Conservation (phyloP, 352 stramenopile species). For the Pythium vanterpoolii region DNA sequence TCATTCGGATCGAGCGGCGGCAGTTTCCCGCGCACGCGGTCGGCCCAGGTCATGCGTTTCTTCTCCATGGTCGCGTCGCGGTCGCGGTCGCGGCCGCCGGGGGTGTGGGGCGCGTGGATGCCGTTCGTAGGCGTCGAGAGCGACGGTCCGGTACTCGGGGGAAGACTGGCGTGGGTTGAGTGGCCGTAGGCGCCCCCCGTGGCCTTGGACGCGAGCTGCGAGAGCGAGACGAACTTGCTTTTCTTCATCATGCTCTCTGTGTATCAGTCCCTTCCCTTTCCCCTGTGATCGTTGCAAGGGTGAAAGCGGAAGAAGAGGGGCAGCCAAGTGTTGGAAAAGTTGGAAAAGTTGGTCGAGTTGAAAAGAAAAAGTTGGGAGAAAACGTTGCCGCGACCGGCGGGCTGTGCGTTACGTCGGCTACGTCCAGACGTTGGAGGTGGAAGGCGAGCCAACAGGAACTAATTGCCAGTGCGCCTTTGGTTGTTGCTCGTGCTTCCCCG, state of each 20-base stretch:
- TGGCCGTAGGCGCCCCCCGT: slow-evolving; percentile 31
- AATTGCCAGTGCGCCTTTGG: too few relatives aligned
- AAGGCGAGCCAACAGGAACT: not conserved
- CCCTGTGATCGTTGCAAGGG: too few relatives aligned
- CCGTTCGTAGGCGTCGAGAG: not conserved
- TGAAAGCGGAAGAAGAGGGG: not conserved
- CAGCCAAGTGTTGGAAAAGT: not conserved
- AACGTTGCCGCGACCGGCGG: not conserved
- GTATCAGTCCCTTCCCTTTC: not conserved
- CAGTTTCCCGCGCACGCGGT: slow-evolving; percentile 80
- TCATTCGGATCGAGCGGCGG: slow-evolving; percentile 71
- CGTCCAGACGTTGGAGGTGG: not conserved
- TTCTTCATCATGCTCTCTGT: slow-evolving; percentile 67
- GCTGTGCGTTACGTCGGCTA: not conserved
- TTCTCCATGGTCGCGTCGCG: slow-evolving; percentile 13
- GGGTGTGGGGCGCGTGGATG: not conserved
- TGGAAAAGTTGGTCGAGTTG: too few relatives aligned
- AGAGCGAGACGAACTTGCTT: slow-evolving; percentile 59
- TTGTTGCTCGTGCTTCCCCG: too few relatives aligned
- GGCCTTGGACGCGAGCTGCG: slow-evolving; percentile 38
- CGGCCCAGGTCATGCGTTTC: slow-evolving; percentile 54
- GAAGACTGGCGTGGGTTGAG: slow-evolving; percentile 7
- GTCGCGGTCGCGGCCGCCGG: not conserved
- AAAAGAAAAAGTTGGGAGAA: not conserved
- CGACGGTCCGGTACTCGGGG: slow-evolving; percentile 5